Evolutionary conservation across 345 rosid species (phyloP), one percentile per base, ranked within the genome.

Genomic region (Firmiana major): DNA sequence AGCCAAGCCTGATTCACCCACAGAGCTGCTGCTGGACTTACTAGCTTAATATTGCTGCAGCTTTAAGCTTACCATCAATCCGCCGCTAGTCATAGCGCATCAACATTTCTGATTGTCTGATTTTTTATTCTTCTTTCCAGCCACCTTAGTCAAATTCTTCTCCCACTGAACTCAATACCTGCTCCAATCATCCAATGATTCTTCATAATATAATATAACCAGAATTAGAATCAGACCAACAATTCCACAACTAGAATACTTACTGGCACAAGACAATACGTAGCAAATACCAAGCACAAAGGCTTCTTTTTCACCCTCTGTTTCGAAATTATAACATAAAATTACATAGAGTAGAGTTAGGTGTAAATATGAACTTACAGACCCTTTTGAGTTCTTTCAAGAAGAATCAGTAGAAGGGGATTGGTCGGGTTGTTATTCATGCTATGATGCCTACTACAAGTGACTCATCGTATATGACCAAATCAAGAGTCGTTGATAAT

Each of bases 11-110:
- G 73, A 75, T 57, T 40, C 15, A 54, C 57, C 49, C 64, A 26
- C 64, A 13, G 69, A 46, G 57, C 71, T 48, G 57, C 71, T 48
- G 54, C 81, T 68, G 48, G 78, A 59, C 71, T 75, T 65, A 36
- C 40, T 63, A 28, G 78, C 71, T 31, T 16, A 74, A 38, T 74
- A 1, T 42, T 49, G 19, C 51, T 55, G 51, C 76, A 73, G 21
- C 51, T 12, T 21, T 51, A 45, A n/a, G 43, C 53, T n/a, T 10
- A 42, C 22, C 53, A 38, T 57, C 34, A 73, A 73, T 36, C 34
- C 40, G 24, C 68, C 43, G 16, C 68, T 81, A 79, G 59, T 81
- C 74, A 42, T 62, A 70, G 64, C 69, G 81, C 78, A 77, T 76
- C 63, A 82, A 77, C 75, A 64, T 79, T 77, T 77, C 81, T 75